Evolutionary conservation across 208 protist genomes (phyloP), one percentile per base, ranked within the genome.

Genomic region (Leishmania aethiopica): DNA sequence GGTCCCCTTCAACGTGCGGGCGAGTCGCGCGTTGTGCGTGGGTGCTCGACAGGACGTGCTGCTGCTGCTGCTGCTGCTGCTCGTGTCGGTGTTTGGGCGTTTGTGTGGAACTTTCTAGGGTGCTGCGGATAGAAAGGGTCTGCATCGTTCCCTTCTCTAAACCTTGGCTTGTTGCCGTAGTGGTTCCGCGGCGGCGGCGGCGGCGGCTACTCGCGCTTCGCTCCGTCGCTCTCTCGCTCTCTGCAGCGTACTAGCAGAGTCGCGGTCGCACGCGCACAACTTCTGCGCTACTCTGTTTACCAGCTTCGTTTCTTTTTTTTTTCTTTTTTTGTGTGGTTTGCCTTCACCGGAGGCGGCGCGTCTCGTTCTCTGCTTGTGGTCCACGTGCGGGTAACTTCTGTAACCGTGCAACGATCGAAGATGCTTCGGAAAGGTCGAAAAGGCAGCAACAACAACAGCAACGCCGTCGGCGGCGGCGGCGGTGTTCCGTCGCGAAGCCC

Each of bases 391-490:
- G 22, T 49, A 13, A 3, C 19, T 28, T 47, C 40, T 1, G 40
- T 47, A 47, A 28, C 5, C 1, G 25, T 32, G 28, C 19, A n/a
- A 28, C 37, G 15, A 25, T 11, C 25, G 22, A 72, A 8, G 22
- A 53, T 79, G 76, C 40, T 53, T 25, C 37, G 76, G 35, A 66
- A 71, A 60, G 76, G 49, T 49, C n/a, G 57, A 49, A 78, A 42
- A 49, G 40, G n/a, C 37, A 40, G 7, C 49, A 55, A 51, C 75
- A 42, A n/a, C 55, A n/a, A 5, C 74, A 42, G 10, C 74, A 11
- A 1, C 28, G 75, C 25, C 55, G 19, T 7, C n/a, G 75, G 55
- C 6, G 25, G 45, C n/a, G 75, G 55, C 7, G 69, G 69, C 69
- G 69, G 22, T 22, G 73, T 11, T 25, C 75, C 75, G 17, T n/a